Conservation (phyloP, 352 stramenopile species). For the Aphanomyces astaci region DNA sequence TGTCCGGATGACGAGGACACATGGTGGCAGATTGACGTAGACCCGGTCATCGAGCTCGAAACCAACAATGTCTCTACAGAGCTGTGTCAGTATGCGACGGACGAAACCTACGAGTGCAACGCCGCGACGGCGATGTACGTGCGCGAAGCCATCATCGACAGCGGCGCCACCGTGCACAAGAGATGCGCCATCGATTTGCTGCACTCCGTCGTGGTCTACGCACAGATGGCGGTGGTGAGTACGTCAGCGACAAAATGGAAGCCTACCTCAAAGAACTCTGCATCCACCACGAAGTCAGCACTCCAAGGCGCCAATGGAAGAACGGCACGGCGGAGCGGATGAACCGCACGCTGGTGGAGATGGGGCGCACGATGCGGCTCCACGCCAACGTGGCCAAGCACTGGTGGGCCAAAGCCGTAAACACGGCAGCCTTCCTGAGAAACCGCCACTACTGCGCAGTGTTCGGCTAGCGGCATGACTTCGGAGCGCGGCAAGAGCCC, state of each 20-base stretch:
- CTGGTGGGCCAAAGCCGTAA: too few species aligned
- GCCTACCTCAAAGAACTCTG: neutral
- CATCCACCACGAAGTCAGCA: conserved; percentile 20
- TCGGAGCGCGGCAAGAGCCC: too few species aligned
- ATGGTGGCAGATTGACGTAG: too few species aligned
- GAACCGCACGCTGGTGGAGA: neutral
- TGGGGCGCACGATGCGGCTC: neutral
- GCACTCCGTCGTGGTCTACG: neutral
- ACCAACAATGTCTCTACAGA: too few species aligned
- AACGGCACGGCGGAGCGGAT: neutral
- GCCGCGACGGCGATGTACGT: neutral
- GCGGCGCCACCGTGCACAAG: conserved; percentile 28
- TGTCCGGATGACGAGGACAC: too few species aligned
- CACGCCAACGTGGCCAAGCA: too few species aligned
- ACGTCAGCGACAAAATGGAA: neutral
- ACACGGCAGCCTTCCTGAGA: too few species aligned
- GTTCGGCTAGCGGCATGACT: too few species aligned
- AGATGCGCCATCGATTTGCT: conserved; percentile 7
- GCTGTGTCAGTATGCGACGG: neutral
- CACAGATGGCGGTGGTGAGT: neutral
- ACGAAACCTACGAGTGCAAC: neutral
- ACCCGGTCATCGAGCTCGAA: too few species aligned
- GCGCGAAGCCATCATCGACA: conserved; percentile 16
- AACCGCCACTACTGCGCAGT: too few species aligned
- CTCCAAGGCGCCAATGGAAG: neutral